Percentiles rank a stretch among this genome's conserved stretches.
These are phyloP conservation scores for Entoloma clypeatum DNA, from an alignment of 1,284 basidiomycete species.

Conservation along the genomic window DNA sequence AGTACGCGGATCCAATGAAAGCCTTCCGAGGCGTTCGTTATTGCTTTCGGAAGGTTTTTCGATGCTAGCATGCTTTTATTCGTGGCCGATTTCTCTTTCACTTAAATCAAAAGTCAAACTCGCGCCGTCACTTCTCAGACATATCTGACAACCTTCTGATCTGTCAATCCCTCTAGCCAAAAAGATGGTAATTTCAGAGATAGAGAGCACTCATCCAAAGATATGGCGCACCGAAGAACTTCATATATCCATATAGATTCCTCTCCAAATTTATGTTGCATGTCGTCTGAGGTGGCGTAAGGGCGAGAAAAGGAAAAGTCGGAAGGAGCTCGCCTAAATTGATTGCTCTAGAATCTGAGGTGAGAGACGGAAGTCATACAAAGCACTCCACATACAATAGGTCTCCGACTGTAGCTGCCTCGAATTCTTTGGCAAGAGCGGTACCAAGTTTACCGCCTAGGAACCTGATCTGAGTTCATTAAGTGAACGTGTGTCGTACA, in stretches of 20 bases:
- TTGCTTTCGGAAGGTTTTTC: slow-evolving; percentile 82
- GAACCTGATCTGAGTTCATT: slow-evolving; percentile 96
- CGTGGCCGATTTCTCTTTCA: slow-evolving; percentile 79
- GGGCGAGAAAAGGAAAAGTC: neutral
- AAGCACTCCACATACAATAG: slow-evolving; percentile 55
- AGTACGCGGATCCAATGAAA: slow-evolving; percentile 90
- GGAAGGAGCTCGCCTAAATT: slow-evolving; percentile 38
- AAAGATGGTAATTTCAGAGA: slow-evolving; percentile 9
- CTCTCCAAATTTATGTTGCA: slow-evolving; percentile 83
- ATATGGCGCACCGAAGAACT: slow-evolving; percentile 52
- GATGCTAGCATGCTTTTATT: slow-evolving; percentile 93
- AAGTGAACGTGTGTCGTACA: neutral
- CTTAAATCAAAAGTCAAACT: slow-evolving; percentile 39
- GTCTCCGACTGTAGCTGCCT: slow-evolving; percentile 86
- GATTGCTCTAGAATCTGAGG: slow-evolving; percentile 40
- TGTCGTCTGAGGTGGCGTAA: slow-evolving; percentile 52
- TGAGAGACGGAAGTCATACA: slow-evolving; percentile 5
- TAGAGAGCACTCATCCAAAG: slow-evolving; percentile 1
- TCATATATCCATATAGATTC: slow-evolving; percentile 91
- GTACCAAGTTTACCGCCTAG: slow-evolving; percentile 94
- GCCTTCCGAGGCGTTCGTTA: slow-evolving; percentile 71
- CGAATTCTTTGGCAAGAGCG: slow-evolving; percentile 84
- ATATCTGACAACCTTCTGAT: slow-evolving; percentile 63
- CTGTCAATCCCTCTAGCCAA: slow-evolving; percentile 79
- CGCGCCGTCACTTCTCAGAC: neutral